Evolutionary conservation across 2,329 filamentous ascomycete genomes (phyloP), one percentile per base, ranked within the genome.

Genomic region (Blastomyces parvus): DNA sequence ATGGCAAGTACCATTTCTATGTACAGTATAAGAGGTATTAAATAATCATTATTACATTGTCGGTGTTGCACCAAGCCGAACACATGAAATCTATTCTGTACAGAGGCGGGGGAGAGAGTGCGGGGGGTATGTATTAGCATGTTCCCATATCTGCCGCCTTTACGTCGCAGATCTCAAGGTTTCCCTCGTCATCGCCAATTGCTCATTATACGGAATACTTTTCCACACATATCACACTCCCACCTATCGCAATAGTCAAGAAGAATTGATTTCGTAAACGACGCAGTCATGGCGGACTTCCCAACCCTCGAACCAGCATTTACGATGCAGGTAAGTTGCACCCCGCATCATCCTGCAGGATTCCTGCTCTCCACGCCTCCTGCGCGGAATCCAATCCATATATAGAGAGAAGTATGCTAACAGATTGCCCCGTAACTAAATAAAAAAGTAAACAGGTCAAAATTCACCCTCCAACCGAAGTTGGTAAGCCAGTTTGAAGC

Each of bases 261-360:
- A 40, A 4, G 9, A 8, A 53, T 52, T 25, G 40, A 61, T 27
- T 14, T 14, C 27, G 11, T 30, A 61, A 38, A 52, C 11, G 2
- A 40, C 42, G 8, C 50, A 46, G 70, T 36, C 59, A 76, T 76
- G 73, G 68, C 75, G 14, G 72, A 69, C 56, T 78, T 75, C 60
- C 77, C 77, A 14, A 69, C 67, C 40, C 67, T 78, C 58, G 68
- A 77, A 65, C 77, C 76, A 4, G 77, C 76, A 19, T 76, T 78
- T 61, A 78, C 75, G 22, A 65, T 79, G 58, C 68, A 69, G 66
- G 76, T 77, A 67, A 57, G 64, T 59, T 19, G 50, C 62, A 19
- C 40, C 50, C 14, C 59, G 46, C 53, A 63, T 62, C 55, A 61
- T 40, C n/a, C n/a, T n/a, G n/a, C n/a, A n/a, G n/a, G n/a, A n/a